Percentiles rank a stretch among this genome's conserved stretches.
These are phyloP conservation scores for Lactarius tabidus DNA, from an alignment of 768 basidiomycete species.

Conservation along the genomic window DNA sequence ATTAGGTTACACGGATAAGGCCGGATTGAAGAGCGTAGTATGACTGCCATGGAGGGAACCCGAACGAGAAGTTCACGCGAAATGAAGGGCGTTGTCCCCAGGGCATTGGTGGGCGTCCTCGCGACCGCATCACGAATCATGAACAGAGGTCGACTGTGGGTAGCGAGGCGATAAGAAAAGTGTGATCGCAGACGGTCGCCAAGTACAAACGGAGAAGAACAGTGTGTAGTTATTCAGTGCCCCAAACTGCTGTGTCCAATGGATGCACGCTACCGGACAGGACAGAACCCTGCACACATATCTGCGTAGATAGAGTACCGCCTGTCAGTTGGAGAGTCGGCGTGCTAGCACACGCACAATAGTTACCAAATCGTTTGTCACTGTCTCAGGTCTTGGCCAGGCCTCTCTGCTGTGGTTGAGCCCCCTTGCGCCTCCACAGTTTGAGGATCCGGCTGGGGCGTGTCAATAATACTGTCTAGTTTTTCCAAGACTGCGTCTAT, in stretches of 20 bases:
- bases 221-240: not conserved
- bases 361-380: not conserved
- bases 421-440: not conserved
- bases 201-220: not conserved
- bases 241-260: not conserved
- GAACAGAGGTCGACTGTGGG: not conserved
- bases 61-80: not conserved
- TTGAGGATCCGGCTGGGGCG: slow-evolving; percentile 35
- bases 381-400: not conserved
- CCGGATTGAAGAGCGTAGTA: not conserved
- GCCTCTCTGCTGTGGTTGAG: not conserved
- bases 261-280: not conserved
- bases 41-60: not conserved
- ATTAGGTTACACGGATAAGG: not conserved
- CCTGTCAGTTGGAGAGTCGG: not conserved
- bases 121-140: not conserved
- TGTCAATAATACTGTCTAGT: slow-evolving; percentile 50
- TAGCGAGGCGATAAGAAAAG: not conserved
- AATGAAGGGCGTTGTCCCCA: not conserved
- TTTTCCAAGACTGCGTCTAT: slow-evolving; percentile 58
- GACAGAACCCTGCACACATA: not conserved
- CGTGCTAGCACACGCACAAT: not conserved
- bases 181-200: not conserved
- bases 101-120: not conserved
- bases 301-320: not conserved